Percentiles rank a stretch among this genome's conserved stretches.
phyloP scores from a whole-genome alignment of 2,329 filamentous ascomycete species.

The Pseudogymnoascus sp. region DNA sequence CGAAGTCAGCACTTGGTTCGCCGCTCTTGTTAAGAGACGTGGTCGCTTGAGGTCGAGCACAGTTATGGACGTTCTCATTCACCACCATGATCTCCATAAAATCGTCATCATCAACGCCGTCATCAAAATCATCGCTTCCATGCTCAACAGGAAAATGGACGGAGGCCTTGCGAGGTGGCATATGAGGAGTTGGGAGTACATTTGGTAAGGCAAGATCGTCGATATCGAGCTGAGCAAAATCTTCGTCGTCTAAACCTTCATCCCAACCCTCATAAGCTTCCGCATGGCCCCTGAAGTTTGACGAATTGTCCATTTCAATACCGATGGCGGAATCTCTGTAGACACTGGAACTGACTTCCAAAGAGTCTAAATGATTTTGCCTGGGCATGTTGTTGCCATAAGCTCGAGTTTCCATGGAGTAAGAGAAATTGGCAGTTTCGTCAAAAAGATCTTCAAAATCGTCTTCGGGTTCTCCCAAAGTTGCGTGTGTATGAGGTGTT shows the following conservation, averaged over 20 bases:
- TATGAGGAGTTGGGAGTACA: not conserved
- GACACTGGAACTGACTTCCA: not conserved
- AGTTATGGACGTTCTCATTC: not conserved
- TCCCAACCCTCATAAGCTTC: not conserved
- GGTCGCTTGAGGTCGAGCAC: not conserved
- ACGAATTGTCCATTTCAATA: not conserved
- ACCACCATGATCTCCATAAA: conserved; percentile 15
- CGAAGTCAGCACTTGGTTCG: not conserved
- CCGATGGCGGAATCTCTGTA: not conserved
- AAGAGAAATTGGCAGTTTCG: not conserved
- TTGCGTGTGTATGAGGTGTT: not conserved
- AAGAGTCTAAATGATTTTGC: not conserved
- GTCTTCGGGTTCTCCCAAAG: not conserved
- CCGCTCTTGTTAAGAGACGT: not conserved
- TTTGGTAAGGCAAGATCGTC: not conserved
- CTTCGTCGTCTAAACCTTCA: not conserved
- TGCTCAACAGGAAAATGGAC: not conserved
- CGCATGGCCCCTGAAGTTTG: not conserved
- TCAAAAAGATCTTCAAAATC: not conserved
- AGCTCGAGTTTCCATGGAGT: not conserved
- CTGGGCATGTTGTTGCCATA: not conserved
- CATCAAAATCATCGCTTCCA: not conserved
- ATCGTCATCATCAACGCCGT: conserved; percentile 10
- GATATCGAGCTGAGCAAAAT: not conserved
- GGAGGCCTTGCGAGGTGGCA: not conserved